Evolutionary conservation across 495 filamentous ascomycete genomes (phyloP).

Genomic region (Tuber calosporum): DNA sequence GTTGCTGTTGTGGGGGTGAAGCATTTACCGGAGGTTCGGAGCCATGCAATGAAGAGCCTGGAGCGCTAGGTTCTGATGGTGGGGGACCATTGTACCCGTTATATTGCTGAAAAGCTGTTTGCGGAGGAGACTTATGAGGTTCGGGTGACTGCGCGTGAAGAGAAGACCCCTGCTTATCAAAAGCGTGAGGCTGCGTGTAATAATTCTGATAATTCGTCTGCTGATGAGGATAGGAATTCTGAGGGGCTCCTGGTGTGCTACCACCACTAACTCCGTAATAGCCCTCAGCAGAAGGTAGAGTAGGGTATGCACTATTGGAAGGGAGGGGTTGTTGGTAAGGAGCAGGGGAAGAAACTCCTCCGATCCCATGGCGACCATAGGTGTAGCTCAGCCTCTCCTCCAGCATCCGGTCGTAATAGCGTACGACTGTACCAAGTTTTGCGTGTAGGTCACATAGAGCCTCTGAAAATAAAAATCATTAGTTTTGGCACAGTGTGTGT

Average conservation of each 20-base stretch:
- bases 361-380: constrained; percentile 70
- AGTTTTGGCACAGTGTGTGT: background rate
- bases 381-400: constrained; percentile 90
- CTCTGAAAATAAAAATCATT: constrained; percentile 46
- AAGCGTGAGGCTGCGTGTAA: constrained; percentile 38
- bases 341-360: constrained; percentile 42
- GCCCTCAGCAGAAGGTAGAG: constrained; percentile 27
- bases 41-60: constrained; percentile 42
- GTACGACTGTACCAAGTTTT: constrained; percentile 90
- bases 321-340: constrained; percentile 22
- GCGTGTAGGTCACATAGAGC: constrained; percentile 88
- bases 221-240: constrained; percentile 21
- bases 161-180: constrained; percentile 41
- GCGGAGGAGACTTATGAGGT: constrained; percentile 35
- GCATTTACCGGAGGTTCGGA: constrained; percentile 34
- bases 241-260: constrained; percentile 20
- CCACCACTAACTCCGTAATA: constrained; percentile 25
- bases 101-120: constrained; percentile 39
- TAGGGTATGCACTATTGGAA: constrained; percentile 27
- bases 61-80: constrained; percentile 14
- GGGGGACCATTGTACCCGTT: constrained; percentile 30
- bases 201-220: constrained; percentile 42
- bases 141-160: constrained; percentile 37
- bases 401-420: constrained; percentile 98
- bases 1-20: constrained; percentile 20